Conservation (phyloP, 768 basidiomycete species). For the Chalciporus pseudorubinellus region DNA sequence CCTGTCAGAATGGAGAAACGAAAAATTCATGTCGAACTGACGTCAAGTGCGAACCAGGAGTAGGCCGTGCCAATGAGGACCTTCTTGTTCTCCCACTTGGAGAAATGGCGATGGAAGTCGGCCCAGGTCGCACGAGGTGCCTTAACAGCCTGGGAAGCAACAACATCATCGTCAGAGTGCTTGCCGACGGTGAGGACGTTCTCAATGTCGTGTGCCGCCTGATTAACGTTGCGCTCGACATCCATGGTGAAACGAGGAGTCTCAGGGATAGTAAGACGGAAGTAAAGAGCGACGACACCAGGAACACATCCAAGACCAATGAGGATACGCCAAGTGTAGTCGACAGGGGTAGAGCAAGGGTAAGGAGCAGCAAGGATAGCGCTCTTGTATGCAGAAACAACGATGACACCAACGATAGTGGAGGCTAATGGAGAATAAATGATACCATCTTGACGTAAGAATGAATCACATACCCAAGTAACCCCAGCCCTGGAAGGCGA, state of each 20-base stretch:
- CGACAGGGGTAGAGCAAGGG: constrained; percentile 49
- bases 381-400: constrained; percentile 67
- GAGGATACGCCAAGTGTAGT: constrained; percentile 82
- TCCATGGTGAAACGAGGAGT: constrained; percentile 93
- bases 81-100: constrained; percentile 76
- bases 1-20: neutral
- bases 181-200: constrained; percentile 55
- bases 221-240: constrained; percentile 76
- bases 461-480: constrained; percentile 55
- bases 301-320: constrained; percentile 88
- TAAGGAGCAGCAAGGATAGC: constrained; percentile 45
- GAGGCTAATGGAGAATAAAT: constrained; percentile 42
- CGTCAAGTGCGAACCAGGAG: constrained; percentile 88
- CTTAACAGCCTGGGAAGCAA: constrained; percentile 52
- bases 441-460: neutral
- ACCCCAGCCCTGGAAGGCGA: constrained; percentile 86
- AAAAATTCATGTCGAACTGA: constrained; percentile 32
- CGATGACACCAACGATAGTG: constrained; percentile 61
- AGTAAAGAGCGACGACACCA: constrained; percentile 79
- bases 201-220: constrained; percentile 72
- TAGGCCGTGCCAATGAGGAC: constrained; percentile 74
- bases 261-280: constrained; percentile 90
- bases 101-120: constrained; percentile 71
- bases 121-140: constrained; percentile 65
- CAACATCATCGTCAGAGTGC: constrained; percentile 50